Evolutionary conservation across 225 moss, liverwort and hornwort genomes (phyloP).

Genomic region (Neckera pumila): DNA sequence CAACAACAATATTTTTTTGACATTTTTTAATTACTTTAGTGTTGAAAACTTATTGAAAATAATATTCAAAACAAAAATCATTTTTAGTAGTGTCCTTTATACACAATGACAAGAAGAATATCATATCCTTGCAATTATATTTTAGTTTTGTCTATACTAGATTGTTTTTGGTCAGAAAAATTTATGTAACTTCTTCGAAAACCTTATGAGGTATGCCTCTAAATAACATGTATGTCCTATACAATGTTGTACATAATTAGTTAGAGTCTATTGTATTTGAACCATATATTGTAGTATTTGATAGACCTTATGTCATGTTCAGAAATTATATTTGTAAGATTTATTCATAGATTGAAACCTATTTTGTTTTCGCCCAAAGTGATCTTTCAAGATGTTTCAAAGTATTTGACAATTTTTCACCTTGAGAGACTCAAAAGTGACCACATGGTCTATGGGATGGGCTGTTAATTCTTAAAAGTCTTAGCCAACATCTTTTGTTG

Average conservation of each 20-base stretch:
- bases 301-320: background rate
- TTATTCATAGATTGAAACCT: background rate
- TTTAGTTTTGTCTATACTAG: background rate
- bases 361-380: background rate
- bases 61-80: background rate
- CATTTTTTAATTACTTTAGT: background rate
- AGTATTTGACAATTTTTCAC: background rate
- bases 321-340: background rate
- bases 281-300: background rate
- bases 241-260: background rate
- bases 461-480: background rate
- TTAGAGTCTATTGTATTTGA: background rate
- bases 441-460: fast-evolving
- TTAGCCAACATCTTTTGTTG: background rate
- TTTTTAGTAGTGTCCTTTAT: background rate
- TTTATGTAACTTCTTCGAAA: background rate
- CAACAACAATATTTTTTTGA: background rate
- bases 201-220: background rate
- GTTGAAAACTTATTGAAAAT: no score
- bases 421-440: background rate
- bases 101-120: background rate
- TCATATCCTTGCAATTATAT: background rate
- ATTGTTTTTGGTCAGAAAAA: background rate
- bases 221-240: background rate
- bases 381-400: background rate